Evolutionary conservation across 345 rosid genomes (phyloP).

Genomic region (Alliaria petiolata): DNA sequence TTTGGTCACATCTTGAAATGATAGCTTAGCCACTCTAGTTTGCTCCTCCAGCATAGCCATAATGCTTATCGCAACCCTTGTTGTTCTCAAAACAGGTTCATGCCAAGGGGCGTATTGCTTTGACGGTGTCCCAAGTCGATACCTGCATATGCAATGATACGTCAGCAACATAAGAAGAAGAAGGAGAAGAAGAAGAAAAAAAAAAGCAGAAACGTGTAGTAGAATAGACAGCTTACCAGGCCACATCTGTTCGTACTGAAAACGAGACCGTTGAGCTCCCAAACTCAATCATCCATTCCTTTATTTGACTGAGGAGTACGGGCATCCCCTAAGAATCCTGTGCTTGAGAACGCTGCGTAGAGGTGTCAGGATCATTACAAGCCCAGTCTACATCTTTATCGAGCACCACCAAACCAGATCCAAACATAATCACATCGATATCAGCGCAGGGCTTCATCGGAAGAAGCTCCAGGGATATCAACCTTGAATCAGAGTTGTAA

Average conservation of each 20-base stretch:
- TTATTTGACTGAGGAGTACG: slow-evolving; percentile 65
- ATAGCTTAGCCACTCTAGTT: slow-evolving; percentile 54
- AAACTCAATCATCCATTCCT: slow-evolving; percentile 91
- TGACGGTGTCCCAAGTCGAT: slow-evolving; percentile 83
- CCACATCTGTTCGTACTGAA: slow-evolving; percentile 73
- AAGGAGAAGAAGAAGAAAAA: too few relatives aligned
- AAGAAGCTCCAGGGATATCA: slow-evolving; percentile 85
- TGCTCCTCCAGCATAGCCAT: slow-evolving; percentile 59
- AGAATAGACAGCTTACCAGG: slow-evolving; percentile 56
- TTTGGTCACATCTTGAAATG: slow-evolving; percentile 56
- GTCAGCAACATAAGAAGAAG: slow-evolving; percentile 13
- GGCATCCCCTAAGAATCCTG: slow-evolving; percentile 44
- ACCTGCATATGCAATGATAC: slow-evolving; percentile 43
- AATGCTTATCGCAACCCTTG: slow-evolving; percentile 60
- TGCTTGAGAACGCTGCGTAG: slow-evolving; percentile 14
- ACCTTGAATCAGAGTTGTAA: slow-evolving; percentile 70
- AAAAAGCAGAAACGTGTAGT: background rate
- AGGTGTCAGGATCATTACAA: slow-evolving; percentile 38
- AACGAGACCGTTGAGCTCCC: slow-evolving; percentile 58
- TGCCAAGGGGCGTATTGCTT: slow-evolving; percentile 82
- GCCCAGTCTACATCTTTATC: slow-evolving; percentile 59
- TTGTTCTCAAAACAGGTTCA: slow-evolving; percentile 66
- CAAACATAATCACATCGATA: slow-evolving; percentile 77
- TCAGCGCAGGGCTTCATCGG: slow-evolving; percentile 84
- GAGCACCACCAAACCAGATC: slow-evolving; percentile 68